Evolutionary conservation across 345 rosid species (phyloP).

Genomic region (Iberis pinnata): DNA sequence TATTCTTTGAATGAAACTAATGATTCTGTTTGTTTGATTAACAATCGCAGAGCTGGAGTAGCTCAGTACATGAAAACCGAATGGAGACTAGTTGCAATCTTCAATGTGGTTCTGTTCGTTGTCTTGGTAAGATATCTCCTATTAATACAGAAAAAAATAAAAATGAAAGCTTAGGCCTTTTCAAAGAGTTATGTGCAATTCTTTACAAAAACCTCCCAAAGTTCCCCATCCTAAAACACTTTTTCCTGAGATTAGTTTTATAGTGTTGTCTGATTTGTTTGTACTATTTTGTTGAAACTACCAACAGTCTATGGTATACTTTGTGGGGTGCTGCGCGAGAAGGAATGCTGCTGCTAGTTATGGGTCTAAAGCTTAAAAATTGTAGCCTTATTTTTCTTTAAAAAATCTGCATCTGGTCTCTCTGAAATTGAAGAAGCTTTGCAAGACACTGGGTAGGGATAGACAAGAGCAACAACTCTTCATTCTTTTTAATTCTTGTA

Average conservation of each 20-base stretch:
- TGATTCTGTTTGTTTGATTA: not conserved
- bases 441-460: too few relatives aligned
- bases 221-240: too few relatives aligned
- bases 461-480: too few relatives aligned
- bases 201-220: too few relatives aligned
- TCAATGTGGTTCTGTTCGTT: slow-evolving; percentile 58
- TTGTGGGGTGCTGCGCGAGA: slow-evolving; percentile 93
- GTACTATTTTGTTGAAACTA: too few relatives aligned
- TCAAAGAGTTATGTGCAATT: too few relatives aligned
- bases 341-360: slow-evolving; percentile 54
- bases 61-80: slow-evolving; percentile 92
- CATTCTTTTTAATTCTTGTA: too few relatives aligned
- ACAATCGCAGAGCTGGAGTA: slow-evolving; percentile 72
- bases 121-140: slow-evolving; percentile 49
- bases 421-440: too few relatives aligned
- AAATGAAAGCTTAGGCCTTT: not conserved
- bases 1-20: not conserved
- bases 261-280: too few relatives aligned
- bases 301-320: slow-evolving; percentile 71
- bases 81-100: slow-evolving; percentile 87
- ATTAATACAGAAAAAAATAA: not conserved
- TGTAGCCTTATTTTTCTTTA: too few relatives aligned
- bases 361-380: slow-evolving; percentile 46
- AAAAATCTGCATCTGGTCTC: too few relatives aligned
- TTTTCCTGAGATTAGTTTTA: too few relatives aligned